Evolutionary conservation across 192 early-diverging fungal genomes (phyloP).

Genomic region (Jimgerdemannia lactiflua): DNA sequence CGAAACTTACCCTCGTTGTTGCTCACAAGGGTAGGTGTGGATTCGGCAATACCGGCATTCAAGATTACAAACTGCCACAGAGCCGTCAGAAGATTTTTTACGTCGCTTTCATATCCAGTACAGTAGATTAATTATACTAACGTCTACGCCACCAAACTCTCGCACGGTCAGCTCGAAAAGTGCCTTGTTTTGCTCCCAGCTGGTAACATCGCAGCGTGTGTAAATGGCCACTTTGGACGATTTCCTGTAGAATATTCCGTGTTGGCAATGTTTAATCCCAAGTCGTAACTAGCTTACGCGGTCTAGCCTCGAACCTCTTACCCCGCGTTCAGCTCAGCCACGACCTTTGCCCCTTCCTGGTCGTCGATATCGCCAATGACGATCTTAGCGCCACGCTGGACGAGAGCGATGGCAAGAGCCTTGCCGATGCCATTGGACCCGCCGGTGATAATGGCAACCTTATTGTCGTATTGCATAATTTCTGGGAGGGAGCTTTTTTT

Average conservation of each 20-base stretch:
- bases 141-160: conserved; percentile 32
- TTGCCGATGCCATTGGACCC: conserved; percentile 85
- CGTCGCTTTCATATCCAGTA: background rate
- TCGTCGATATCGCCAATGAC: conserved; percentile 29
- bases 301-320: background rate
- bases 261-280: no score
- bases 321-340: conserved; percentile 12
- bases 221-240: conserved; percentile 17
- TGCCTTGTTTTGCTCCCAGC: conserved; percentile 18
- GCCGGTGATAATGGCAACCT: conserved; percentile 70
- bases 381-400: conserved; percentile 54
- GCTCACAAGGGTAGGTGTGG: background rate
- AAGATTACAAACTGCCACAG: background rate
- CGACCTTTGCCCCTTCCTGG: conserved; percentile 14
- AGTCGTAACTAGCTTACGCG: no score
- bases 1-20: background rate
- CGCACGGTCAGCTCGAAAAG: conserved; percentile 22
- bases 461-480: conserved; percentile 11
- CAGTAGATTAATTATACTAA: conserved; percentile 1
- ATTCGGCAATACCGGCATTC: background rate
- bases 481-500: background rate
- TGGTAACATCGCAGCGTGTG: conserved; percentile 23
- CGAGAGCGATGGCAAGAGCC: conserved; percentile 79
- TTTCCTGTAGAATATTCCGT: background rate
- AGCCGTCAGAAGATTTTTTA: background rate